Conservation (phyloP, 2,329 filamentous ascomycete species). For the Zasmidium cellare region DNA sequence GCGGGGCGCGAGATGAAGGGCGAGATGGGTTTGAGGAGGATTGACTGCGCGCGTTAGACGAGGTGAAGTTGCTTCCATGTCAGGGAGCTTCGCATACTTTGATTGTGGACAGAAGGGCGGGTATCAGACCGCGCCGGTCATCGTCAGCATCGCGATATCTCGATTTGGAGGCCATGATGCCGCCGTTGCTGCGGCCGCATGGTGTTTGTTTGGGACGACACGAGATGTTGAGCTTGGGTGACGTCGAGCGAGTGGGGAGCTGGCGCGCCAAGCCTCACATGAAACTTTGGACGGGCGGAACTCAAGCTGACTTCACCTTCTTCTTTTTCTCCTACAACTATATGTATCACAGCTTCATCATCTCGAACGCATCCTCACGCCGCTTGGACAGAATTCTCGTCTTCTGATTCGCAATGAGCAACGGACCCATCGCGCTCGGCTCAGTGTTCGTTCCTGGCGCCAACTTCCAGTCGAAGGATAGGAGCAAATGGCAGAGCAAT, state of each 20-base stretch:
- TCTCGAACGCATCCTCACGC: neutral
- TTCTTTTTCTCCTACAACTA: neutral
- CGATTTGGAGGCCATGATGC: neutral
- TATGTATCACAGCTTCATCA: neutral
- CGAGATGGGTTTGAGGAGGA: constrained; percentile 55
- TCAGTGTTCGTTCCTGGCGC: neutral
- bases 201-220: neutral
- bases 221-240: neutral
- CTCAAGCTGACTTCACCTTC: neutral
- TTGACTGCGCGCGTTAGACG: constrained; percentile 30
- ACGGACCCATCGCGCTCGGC: neutral
- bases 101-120: constrained; percentile 2
- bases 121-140: constrained; percentile 11
- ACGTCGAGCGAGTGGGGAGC: neutral
- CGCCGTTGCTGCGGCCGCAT: constrained; percentile 2
- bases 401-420: neutral
- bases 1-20: constrained; percentile 61
- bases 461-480: neutral
- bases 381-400: neutral
- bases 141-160: constrained; percentile 9
- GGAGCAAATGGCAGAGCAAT: too few relatives aligned
- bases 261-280: neutral
- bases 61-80: neutral
- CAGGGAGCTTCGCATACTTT: constrained; percentile 1
- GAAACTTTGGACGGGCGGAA: neutral